Evolutionary conservation across 1,139 yeast genomes (phyloP), one percentile per base, ranked within the genome.

Genomic region (Suhomyces bolitotheri): DNA sequence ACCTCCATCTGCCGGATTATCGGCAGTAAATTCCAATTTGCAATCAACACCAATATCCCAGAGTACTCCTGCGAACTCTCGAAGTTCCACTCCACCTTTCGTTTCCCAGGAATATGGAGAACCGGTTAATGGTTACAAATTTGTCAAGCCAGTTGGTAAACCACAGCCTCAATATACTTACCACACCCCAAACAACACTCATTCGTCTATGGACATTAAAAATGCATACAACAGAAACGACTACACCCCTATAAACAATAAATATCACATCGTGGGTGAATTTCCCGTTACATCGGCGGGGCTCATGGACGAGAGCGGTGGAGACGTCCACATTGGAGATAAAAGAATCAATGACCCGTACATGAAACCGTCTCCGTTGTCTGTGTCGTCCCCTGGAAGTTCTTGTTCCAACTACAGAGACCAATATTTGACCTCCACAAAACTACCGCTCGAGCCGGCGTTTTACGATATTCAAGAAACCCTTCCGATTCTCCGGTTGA

Each of bases 281-380:
- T 49, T 64, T 19, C 70, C 70, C 2, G 54, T 63, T 14, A 50
- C 64, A 4, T 57, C 69, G 11, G 68, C 67, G 1, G 71, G 70
- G 1, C 44, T 64, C 34, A 65, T 65, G 72, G 60, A 64, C 41
- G 69, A 64, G 34, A 42, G 48, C 5, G 60, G 52, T 23, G 55
- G 46, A 2, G 60, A 58, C 37, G 46, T 61, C 4, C 74, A 69
- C 45, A 46, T 67, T 23, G 75, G 66, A 1, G 75, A 69, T 46
- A 65, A 62, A 37, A 52, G 75, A 25, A 67, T 68, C 27, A 52
- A 60, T 35, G 74, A 69, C 35, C 73, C 73, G 1, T 69, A 69
- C 29, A 30, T 40, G 30, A 39, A 40, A 7, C 17, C 29, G 4
- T 13, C 26, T 7, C 27, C 25, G 13, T 10, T 14, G 9, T 29